Percentiles rank a stretch among this genome's conserved stretches.
phyloP scores from a whole-genome alignment of 345 rosid genomes.

The Lumnitzera racemosa region DNA sequence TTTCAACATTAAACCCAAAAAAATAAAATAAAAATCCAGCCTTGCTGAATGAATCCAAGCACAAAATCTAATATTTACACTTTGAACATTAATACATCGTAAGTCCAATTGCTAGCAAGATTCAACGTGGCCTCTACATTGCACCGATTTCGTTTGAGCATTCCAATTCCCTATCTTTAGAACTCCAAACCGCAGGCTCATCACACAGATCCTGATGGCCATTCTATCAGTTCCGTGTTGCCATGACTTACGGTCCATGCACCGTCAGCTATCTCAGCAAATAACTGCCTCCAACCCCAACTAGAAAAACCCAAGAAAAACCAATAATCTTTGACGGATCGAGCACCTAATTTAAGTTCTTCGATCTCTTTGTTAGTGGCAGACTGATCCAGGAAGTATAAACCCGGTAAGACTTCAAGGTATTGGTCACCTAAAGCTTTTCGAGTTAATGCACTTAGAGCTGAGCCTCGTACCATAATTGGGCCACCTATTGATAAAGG shows the following conservation, averaged over 20 bases:
- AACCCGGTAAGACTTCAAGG: conserved; percentile 55
- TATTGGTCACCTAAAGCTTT: conserved; percentile 17
- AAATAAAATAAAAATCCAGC: too few species aligned
- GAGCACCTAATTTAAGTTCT: conserved; percentile 38
- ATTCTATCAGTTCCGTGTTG: conserved; percentile 22
- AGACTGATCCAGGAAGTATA: conserved; percentile 59
- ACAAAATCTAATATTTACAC: too few species aligned
- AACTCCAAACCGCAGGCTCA: too few species aligned
- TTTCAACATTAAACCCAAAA: too few species aligned
- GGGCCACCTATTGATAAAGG: conserved; percentile 76
- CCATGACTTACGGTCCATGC: conserved; percentile 53
- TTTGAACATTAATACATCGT: too few species aligned
- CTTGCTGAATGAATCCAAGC: too few species aligned
- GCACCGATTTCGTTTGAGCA: too few species aligned
- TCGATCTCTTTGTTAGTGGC: conserved; percentile 39
- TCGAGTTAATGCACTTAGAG: conserved; percentile 59
- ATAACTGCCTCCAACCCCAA: conserved; percentile 81
- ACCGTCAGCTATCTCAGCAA: conserved; percentile 59
- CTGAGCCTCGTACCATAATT: conserved; percentile 40
- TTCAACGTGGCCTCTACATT: too few species aligned
- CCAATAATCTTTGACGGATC: conserved; percentile 53
- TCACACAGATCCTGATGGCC: conserved; percentile 36
- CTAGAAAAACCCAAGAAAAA: conserved; percentile 80
- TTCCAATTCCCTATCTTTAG: too few species aligned
- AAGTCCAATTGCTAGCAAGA: too few species aligned